Percentiles rank a stretch among this genome's conserved stretches.
phyloP scores from a whole-genome alignment of 2,329 filamentous ascomycete genomes.

The Coniochaeta sp. region DNA sequence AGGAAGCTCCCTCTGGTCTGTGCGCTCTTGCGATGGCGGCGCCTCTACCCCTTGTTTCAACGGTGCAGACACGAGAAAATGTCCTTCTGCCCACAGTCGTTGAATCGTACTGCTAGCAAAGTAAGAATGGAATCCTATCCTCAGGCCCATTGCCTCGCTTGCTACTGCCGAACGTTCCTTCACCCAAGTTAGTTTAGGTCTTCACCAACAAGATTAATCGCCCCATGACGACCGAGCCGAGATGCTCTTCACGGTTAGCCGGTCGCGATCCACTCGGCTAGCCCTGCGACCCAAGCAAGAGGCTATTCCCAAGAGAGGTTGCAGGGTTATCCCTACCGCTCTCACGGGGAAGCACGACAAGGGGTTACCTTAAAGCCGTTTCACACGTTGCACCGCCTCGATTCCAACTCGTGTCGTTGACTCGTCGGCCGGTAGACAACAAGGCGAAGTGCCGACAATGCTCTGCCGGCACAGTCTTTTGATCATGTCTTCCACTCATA shows the following conservation, averaged over 20 bases:
- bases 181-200: background rate
- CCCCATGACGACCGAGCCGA: background rate
- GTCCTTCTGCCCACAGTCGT: background rate
- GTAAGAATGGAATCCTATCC: too few relatives aligned
- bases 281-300: background rate
- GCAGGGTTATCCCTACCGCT: background rate
- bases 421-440: too few relatives aligned
- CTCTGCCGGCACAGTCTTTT: too few relatives aligned
- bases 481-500: too few relatives aligned
- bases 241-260: background rate
- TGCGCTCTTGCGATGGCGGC: background rate
- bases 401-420: too few relatives aligned
- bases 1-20: background rate
- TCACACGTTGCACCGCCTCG: background rate
- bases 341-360: background rate
- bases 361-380: background rate
- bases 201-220: background rate
- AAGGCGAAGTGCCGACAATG: too few relatives aligned
- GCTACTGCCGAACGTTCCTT: background rate
- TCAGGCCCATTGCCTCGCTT: background rate
- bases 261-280: background rate
- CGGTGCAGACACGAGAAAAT: background rate
- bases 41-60: background rate
- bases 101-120: too few relatives aligned
- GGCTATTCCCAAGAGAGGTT: background rate